A percentile compares a stretch with the other conserved stretches of the same genome.
phyloP scores from a whole-genome alignment of 495 filamentous ascomycete genomes.

The Bacidia gigantensis region DNA sequence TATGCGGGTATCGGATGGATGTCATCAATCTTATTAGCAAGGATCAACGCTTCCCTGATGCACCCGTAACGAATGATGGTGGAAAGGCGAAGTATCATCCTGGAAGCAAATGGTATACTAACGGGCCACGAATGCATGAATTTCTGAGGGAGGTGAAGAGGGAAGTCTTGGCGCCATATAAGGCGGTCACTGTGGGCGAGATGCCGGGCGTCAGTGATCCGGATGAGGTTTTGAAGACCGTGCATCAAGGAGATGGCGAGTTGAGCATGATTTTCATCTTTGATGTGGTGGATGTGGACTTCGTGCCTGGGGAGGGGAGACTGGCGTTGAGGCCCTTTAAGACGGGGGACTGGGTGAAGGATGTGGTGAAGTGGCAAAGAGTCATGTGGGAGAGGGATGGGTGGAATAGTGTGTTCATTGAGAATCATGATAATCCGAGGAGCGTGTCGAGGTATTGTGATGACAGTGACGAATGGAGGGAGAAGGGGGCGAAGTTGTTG shows the following conservation, averaged over 20 bases:
- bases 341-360: slow-evolving; percentile 30
- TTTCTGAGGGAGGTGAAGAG: slow-evolving; percentile 45
- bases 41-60: slow-evolving; percentile 28
- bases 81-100: slow-evolving; percentile 32
- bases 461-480: slow-evolving; percentile 31
- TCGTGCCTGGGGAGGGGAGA: slow-evolving; percentile 23
- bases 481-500: slow-evolving; percentile 36
- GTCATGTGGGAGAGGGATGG: slow-evolving; percentile 41
- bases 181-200: slow-evolving; percentile 52
- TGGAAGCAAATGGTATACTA: slow-evolving; percentile 36
- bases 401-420: slow-evolving; percentile 47
- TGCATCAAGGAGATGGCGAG: slow-evolving; percentile 32
- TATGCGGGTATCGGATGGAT: slow-evolving; percentile 53
- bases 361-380: slow-evolving; percentile 40
- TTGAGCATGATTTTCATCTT: slow-evolving; percentile 54
- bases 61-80: slow-evolving; percentile 25
- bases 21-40: slow-evolving; percentile 51
- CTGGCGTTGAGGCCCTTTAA: slow-evolving; percentile 26
- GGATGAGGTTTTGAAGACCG: slow-evolving; percentile 37
- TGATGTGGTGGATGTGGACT: slow-evolving; percentile 40
- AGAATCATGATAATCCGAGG: slow-evolving; percentile 40
- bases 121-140: slow-evolving; percentile 49
- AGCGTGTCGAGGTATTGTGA: slow-evolving; percentile 35
- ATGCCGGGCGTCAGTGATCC: slow-evolving; percentile 40
- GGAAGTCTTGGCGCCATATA: slow-evolving; percentile 43